phyloP scores from a whole-genome alignment of 1,284 basidiomycete species.

The Exobasidium rhododendri region DNA sequence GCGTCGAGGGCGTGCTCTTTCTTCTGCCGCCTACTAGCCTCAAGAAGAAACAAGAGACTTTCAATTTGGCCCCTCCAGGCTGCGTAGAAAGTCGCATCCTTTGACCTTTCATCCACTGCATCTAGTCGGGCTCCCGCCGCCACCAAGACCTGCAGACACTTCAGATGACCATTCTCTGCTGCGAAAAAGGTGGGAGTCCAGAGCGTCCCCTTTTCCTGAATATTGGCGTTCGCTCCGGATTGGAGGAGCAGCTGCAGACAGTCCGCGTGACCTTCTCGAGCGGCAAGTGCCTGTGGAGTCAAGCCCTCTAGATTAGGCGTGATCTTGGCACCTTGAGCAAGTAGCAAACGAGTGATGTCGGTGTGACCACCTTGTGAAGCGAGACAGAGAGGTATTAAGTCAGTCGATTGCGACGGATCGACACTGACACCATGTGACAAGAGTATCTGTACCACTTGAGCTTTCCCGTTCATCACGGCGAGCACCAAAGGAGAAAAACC shows the following conservation, averaged over 20 bases:
- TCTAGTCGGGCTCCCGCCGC: slow-evolving; percentile 73
- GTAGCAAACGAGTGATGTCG: slow-evolving; percentile 74
- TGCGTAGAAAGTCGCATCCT: slow-evolving; percentile 86
- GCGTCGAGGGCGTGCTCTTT: background rate
- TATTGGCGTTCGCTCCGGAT: slow-evolving; percentile 58
- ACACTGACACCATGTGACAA: slow-evolving; percentile 42
- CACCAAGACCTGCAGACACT: slow-evolving; percentile 74
- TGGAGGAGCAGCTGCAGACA: slow-evolving; percentile 75
- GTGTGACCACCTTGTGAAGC: slow-evolving; percentile 86
- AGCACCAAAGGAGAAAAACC: slow-evolving; percentile 91
- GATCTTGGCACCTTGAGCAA: slow-evolving; percentile 73
- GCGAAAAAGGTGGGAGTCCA: slow-evolving; percentile 98
- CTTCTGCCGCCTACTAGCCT: slow-evolving; percentile 32
- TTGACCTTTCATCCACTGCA: slow-evolving; percentile 77
- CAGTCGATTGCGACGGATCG: slow-evolving; percentile 55
- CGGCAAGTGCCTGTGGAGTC: slow-evolving; percentile 95
- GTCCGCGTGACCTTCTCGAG: slow-evolving; percentile 83
- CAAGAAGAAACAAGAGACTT: slow-evolving; percentile 58
- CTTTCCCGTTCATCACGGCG: slow-evolving; percentile 80
- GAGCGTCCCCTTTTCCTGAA: slow-evolving; percentile 87
- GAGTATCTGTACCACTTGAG: slow-evolving; percentile 64
- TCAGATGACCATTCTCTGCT: slow-evolving; percentile 77
- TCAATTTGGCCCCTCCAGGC: slow-evolving; percentile 93
- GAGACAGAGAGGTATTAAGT: slow-evolving; percentile 82
- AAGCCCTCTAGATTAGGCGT: slow-evolving; percentile 88